Evolutionary conservation across 23 red algal genomes (phyloP), one percentile per base, ranked within the genome.

Genomic region (Porphyridium purpureum): DNA sequence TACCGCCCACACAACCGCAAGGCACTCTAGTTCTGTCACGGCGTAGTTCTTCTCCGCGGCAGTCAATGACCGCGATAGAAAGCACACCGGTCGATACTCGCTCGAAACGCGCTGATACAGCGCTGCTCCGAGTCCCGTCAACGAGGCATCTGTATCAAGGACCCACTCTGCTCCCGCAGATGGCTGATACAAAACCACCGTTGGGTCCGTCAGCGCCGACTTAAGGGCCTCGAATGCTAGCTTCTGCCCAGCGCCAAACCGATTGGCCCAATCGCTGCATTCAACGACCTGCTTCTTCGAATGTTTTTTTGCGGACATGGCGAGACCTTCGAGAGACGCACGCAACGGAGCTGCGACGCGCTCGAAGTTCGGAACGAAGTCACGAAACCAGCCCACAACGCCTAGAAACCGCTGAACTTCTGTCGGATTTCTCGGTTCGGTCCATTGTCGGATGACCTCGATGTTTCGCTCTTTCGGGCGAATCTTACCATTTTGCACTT

Each of bases 1-100:
- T 4, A 75, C 6, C 3, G 59, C 20, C 59, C 42, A 75, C 0
- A 75, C 59, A 9, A 69, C 74, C 20, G 52, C 74, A 11, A 67
- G 49, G 19, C 46, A 56, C 25, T 80, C 21, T 20, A 21, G 56
- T 44, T 80, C 40, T 6, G 21, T 7, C 1, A 24, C 48, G 9
- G 14, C 52, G 31, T 69, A 67, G 28, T 62, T 59, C 7, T 23
- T 35, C 4, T 61, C 50, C 0, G 40, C 42, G 8, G 11, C 32
- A 24, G 0, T 59, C 19, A 81, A 35, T 7, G 44, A 4, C 15
- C 63, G 15, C n/a, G 50, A 47, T 30, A 44, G 36, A 52, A 56
- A 81, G 0, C 25, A 42, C 21, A 81, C 14, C 3, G 62, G 63
- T 4, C 33, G 21, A 6, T 54, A 36, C 22, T 59, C 54, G 9